These are phyloP conservation scores for Saturnispora hagleri DNA, from an alignment of 805 yeast genomes.

Conservation along the genomic window DNA sequence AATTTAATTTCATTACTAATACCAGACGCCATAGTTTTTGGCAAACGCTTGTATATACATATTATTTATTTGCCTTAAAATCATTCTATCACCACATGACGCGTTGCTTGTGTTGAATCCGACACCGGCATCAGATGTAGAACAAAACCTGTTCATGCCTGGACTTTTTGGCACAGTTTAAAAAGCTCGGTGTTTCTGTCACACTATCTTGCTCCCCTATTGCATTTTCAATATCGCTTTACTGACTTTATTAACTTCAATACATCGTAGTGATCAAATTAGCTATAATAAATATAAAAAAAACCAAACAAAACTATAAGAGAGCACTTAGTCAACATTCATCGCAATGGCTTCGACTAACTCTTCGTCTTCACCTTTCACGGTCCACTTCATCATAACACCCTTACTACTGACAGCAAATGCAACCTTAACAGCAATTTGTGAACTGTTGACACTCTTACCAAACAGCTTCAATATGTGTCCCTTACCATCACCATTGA, in stretches of 20 bases:
- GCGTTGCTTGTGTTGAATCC: no score
- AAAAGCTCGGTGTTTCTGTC: no score
- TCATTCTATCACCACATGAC: neutral
- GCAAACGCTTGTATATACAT: neutral
- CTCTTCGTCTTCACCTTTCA: conserved; percentile 44
- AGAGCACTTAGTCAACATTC: conserved; percentile 30
- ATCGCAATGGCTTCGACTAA: conserved; percentile 44
- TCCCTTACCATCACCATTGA: conserved; percentile 41
- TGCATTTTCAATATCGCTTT: no score
- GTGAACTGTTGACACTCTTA: conserved; percentile 51
- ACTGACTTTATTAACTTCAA: neutral
- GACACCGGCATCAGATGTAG: no score
- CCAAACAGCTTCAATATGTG: conserved; percentile 81
- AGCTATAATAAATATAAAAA: neutral
- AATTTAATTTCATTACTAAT: conserved; percentile 20
- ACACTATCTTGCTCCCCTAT: no score
- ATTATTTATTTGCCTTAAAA: neutral
- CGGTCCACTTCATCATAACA: conserved; percentile 48
- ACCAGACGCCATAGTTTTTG: neutral
- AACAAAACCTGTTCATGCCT: no score
- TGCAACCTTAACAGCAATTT: conserved; percentile 41
- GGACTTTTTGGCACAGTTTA: no score
- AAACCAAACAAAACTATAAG: neutral
- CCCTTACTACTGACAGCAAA: conserved; percentile 41
- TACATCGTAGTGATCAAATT: neutral